Evolutionary conservation across 2,329 filamentous ascomycete genomes (phyloP), one percentile per base, ranked within the genome.

Genomic region (Fusarium redolens): DNA sequence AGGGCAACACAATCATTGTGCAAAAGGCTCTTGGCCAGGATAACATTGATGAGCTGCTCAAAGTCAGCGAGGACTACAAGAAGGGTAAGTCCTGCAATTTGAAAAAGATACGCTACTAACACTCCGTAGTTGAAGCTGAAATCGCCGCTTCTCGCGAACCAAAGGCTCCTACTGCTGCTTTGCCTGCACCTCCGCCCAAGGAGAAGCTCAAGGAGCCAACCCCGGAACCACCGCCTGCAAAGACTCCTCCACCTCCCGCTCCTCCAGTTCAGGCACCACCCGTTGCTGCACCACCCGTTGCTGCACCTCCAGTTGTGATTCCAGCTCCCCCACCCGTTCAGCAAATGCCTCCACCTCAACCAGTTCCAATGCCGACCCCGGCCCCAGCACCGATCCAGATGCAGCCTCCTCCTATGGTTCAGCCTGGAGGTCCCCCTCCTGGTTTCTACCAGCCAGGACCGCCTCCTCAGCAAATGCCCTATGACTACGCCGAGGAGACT

Each of bases 1-100:
- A 96, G 93, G 94, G 92, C 43, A 92, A 92, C 74, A 92, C 92
- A 28, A 90, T 96, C 75, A 89, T 97, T 58, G 91, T 98, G 38
- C 90, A 93, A 75, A 92, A 93, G 78, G 95, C 96, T 14, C 87
- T 98, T 9, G 93, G 94, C 20, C 95, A 97, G 76, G 91, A 96
- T 22, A 94, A 97, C 76, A 98, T 98, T 71, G 95, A 98, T 75
- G 93, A 97, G 77, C 87, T 98, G 48, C 92, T 98, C 76, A 92
- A 90, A 77, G 86, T 95, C 55, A 97, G 94, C 81, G 93, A 95
- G 77, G 90, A 92, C 37, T 95, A 94, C 82, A 91, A 88, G 79
- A 88, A 88, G 78, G 85, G 88, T 89, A 77, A 78, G 85, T 78
- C 17, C 10, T 31, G 0, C 25, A 8, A 3, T 28, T 15, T 3